Evolutionary conservation across 257 asterid genomes (phyloP), one percentile per base, ranked within the genome.

Genomic region (Oldenlandia corymbosa): DNA sequence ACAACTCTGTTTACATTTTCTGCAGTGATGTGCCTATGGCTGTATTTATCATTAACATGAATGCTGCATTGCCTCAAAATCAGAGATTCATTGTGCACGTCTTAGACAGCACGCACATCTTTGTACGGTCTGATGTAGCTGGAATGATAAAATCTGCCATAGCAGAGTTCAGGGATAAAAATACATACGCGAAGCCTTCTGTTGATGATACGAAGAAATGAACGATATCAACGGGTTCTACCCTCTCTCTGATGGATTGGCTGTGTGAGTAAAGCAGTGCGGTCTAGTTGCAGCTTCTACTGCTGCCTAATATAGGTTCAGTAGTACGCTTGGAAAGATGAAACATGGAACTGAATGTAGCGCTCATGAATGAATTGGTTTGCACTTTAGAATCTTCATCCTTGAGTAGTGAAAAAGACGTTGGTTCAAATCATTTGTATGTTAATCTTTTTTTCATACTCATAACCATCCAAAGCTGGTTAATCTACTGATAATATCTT

Each of bases 1-100:
- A 27, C 0, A 12, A 10, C 23, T 34, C 7, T 13, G 5, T 47
- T 37, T 0, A 26, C 21, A 62, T 70, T 36, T 14, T 21, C 60
- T 74, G 83, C 80, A 87, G 98, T 64, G 98, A 92, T 48, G 66
- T 92, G 39, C 97, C 97, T 5, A 83, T 92, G 98, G 86, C 98
- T 1, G 95, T 86, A 60, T 88, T 88, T 75, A 91, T 91, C 72
- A 81, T 86, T 78, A 87, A 88, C 79, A 80, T 86, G 88, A 92
- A 92, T 74, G 81, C 75, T 50, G 12, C 84, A 4, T 69, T 85
- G 47, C 97, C 98, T 62, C 95, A 80, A 67, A 77, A 88, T 0
- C 95, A 87, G 76, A 91, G 80, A 78, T 91, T 86, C 66, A 80
- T 92, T 24, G 76, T 91, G 73, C 95, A 87, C 24, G 85, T 86